These are phyloP conservation scores for Pseudogymnoascus sp. DNA, from an alignment of 2,329 filamentous ascomycete genomes.

Conservation along the genomic window DNA sequence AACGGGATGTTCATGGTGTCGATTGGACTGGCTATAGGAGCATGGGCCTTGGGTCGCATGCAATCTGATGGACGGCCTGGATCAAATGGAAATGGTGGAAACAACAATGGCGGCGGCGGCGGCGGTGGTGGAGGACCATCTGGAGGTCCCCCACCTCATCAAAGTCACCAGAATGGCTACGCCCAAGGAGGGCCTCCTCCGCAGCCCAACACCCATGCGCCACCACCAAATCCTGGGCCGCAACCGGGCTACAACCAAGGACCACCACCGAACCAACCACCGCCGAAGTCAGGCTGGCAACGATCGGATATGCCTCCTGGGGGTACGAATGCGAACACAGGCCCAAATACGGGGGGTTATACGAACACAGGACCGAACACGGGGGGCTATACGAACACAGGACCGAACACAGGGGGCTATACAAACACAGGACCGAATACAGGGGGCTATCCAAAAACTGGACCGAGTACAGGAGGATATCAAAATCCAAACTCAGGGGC, in stretches of 20 bases:
- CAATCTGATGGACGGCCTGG: constrained; percentile 37
- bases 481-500: constrained; percentile 1
- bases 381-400: constrained; percentile 11
- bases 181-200: constrained; percentile 21
- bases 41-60: constrained; percentile 66
- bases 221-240: constrained; percentile 27
- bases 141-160: constrained; percentile 5
- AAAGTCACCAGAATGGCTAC: constrained; percentile 19
- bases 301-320: not conserved
- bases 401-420: constrained; percentile 15
- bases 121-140: constrained; percentile 10
- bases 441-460: not conserved
- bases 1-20: constrained; percentile 65
- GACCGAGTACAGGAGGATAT: not conserved
- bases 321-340: not conserved
- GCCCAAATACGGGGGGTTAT: not conserved
- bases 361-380: not conserved
- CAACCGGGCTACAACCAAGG: constrained; percentile 23
- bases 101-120: constrained; percentile 23
- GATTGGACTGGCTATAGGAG: constrained; percentile 63
- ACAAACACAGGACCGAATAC: constrained; percentile 4
- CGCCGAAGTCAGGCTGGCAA: constrained; percentile 5
- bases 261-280: constrained; percentile 16
- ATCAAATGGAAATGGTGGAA: constrained; percentile 16
- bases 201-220: constrained; percentile 24